Base-by-base conservation (phyloP, 805 yeast species). In the Candida piceae region DNA sequence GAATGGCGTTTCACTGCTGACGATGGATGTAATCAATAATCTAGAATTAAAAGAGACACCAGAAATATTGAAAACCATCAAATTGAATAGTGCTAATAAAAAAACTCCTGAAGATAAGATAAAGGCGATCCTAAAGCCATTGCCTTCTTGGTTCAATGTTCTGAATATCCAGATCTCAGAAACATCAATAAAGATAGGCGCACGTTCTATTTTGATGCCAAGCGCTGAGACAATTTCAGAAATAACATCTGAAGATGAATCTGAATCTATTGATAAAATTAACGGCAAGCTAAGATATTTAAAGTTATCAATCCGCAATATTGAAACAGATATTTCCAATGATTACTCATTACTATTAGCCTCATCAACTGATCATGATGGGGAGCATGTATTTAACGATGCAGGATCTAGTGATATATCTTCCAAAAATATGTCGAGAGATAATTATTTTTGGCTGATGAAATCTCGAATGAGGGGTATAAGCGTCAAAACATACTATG, bases 61-160 rank as follows among this genome's bases (percentile, higher is more conserved):
- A 7, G 10, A 15, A 9, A 15, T 23, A 16, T 5, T 16, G 16
- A 8, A 22, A 3, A 20, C 15, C n/a, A 22, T 24, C 8, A 27
- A 18, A 18, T 22, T n/a, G n/a, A n/a, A n/a, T n/a, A n/a, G n/a
- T n/a, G n/a, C n/a, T n/a, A n/a, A 31, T 2, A 15, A 11, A 7
- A 10, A 5, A 17, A n/a, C n/a, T n/a, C n/a, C n/a, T n/a, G n/a
- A n/a, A 11, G 22, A 22, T 5, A 24, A 53, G 46, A 7, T 49
- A 36, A 29, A 44, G 28, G 2, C 32, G 45, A 5, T 45, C 38
- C 46, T 67, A 51, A 36, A 42, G 10, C 48, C 56, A 6, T 36
- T 67, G 16, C 72, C 72, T 4, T 20, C 29, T 1, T 59, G 63
- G 57, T 55, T 69, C 18, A 55, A 55, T 26, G 48, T 44, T 6